Base-by-base conservation (phyloP, 2,329 filamentous ascomycete genomes). In the Elsinoe arachidis region DNA sequence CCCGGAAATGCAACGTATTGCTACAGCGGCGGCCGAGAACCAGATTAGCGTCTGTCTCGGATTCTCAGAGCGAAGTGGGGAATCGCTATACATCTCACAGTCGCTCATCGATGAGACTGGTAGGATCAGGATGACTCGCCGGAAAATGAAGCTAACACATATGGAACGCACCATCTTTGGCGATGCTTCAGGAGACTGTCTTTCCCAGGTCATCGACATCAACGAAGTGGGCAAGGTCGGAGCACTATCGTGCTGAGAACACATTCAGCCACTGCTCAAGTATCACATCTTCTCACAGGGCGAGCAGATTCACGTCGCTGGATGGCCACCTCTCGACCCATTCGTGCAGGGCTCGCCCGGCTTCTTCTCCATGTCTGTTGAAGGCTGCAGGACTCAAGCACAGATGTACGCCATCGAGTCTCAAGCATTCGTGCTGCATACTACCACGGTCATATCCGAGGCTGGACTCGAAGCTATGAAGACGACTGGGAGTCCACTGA, bases 381-480 rank as follows among this genome's bases (percentile, higher is more conserved):
- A 74, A 60, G 72, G 73, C 3, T 74, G 72, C 57, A 72, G 72
- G 30, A 73, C 63, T 44, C 68, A 81, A 1, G 76, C 78, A 0
- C 77, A 78, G 59, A 73, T 76, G 0, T 82, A 83, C 61, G 80
- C 81, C 1, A 76, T 84, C 7, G 82, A 85, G 63, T 75, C 77
- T 1, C 71, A 72, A 7, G 67, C 77, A 0, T 84, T 78, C 59
- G 81, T 84, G 1, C 72, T 83, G 2, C 78, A 81, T 61, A 69
- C 69, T 49, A 80, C 79, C 0, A 66, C 74, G 0, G 71, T 83
- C 2, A 70, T 80, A 52, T 73, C 70, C 0, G 62, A 76, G 5
- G 64, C 70, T 12, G 80, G 75, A 0, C 72, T 79, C 11, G 63
- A 75, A 2, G 55, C 59, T 1, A 73, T 81, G 65, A 66, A 68